phyloP scores from a whole-genome alignment of 257 asterid genomes.

The Misopates orontium region DNA sequence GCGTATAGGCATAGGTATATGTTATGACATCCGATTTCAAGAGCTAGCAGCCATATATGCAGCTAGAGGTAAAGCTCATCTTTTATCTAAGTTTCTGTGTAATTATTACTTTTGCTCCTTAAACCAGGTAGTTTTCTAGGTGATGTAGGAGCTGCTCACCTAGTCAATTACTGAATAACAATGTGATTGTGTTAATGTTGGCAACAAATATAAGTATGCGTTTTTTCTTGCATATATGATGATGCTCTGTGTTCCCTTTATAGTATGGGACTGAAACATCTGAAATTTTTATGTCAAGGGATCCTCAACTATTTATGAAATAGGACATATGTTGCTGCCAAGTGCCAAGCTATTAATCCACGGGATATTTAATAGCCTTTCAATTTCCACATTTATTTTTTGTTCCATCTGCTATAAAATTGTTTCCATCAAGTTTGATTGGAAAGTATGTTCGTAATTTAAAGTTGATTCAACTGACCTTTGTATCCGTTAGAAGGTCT shows the following conservation, averaged over 20 bases:
- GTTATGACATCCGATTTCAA: slow-evolving; percentile 84
- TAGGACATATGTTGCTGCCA: neutral
- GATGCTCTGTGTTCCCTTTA: slow-evolving; percentile 1
- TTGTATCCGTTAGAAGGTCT: slow-evolving; percentile 15
- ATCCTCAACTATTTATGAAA: neutral
- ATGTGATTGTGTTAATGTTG: neutral
- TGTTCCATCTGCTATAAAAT: neutral
- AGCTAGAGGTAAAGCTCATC: slow-evolving; percentile 59
- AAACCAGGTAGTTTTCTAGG: slow-evolving; percentile 16
- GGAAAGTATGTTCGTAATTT: neutral
- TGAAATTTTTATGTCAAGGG: slow-evolving; percentile 6
- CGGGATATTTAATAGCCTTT: neutral
- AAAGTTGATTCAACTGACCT: slow-evolving; percentile 1
- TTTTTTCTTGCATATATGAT: neutral
- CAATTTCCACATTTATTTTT: neutral
- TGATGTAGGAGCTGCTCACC: slow-evolving; percentile 2
- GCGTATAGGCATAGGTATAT: slow-evolving; percentile 83
- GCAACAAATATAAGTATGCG: neutral
- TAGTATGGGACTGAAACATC: slow-evolving; percentile 10
- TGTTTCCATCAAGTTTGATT: slow-evolving; percentile 11
- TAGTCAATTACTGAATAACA: neutral
- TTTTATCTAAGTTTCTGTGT: slow-evolving; percentile 16
- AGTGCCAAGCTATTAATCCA: neutral
- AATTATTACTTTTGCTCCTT: slow-evolving; percentile 10
- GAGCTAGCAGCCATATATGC: slow-evolving; percentile 87